Percentiles rank a stretch among this genome's conserved stretches.
Conservation (phyloP, 2,329 filamentous ascomycete genomes). For the Monosporascus sp. region DNA sequence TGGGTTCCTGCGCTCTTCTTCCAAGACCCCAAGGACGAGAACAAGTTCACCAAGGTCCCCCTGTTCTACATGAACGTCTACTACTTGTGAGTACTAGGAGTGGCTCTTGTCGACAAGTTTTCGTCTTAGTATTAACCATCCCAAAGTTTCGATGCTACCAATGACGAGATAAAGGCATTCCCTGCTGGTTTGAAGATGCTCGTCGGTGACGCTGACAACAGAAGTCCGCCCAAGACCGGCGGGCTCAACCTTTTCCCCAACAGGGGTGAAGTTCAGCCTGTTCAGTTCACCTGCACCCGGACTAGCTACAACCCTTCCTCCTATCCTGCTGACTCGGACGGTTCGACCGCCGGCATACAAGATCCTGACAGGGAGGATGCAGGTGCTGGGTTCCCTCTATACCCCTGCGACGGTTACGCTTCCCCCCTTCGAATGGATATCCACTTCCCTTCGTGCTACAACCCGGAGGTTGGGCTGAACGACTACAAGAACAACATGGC, state of each 20-base stretch:
- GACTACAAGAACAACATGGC: constrained; percentile 63
- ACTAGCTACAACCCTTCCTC: constrained; percentile 41
- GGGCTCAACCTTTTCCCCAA: constrained; percentile 46
- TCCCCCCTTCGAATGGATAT: constrained; percentile 62
- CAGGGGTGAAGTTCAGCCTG: constrained; percentile 46
- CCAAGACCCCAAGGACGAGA: constrained; percentile 51
- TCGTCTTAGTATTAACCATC: not conserved
- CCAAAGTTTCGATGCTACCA: constrained; percentile 53
- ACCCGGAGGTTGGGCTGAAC: constrained; percentile 54
- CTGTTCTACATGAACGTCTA: constrained; percentile 72
- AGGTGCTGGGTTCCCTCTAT: constrained; percentile 64
- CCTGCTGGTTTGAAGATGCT: constrained; percentile 68
- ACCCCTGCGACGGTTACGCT: constrained; percentile 59
- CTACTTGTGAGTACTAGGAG: constrained; percentile 54
- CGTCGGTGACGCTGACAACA: constrained; percentile 56
- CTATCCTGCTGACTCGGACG: constrained; percentile 52
- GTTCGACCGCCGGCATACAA: constrained; percentile 48
- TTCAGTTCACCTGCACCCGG: constrained; percentile 59
- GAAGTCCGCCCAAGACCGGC: constrained; percentile 51
- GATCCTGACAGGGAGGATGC: constrained; percentile 50
- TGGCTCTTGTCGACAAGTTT: too few relatives aligned
- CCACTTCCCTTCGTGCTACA: constrained; percentile 71
- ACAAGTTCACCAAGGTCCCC: constrained; percentile 60
- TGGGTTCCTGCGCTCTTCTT: constrained; percentile 73
- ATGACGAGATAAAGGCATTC: constrained; percentile 65